phyloP scores from a whole-genome alignment of 306 rosid genomes.

The apple (Malus domestica) region ASM211411v1 NC_041794.1:4989501-4990000 shows the following conservation, averaged over 20 bases:
- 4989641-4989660: slow-evolving; percentile 76
- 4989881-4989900: slow-evolving; percentile 8
- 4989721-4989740: slow-evolving; percentile 8
- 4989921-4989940: slow-evolving; percentile 34
- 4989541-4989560: background rate
- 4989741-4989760: slow-evolving; percentile 1
- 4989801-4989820: slow-evolving; percentile 1
- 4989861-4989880: slow-evolving; percentile 22
- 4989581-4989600: slow-evolving; percentile 59
- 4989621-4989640: slow-evolving; percentile 97
- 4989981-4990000: background rate
- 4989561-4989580: slow-evolving; percentile 71
- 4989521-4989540: background rate
- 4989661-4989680: slow-evolving; percentile 96
- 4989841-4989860: slow-evolving; percentile 52
- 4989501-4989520: background rate
- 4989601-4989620: slow-evolving; percentile 68
- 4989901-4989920: slow-evolving; percentile 21
- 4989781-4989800: background rate
- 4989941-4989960: slow-evolving; percentile 9
- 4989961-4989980: slow-evolving; percentile 20
- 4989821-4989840: slow-evolving; percentile 78
- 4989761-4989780: background rate
- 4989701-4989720: slow-evolving; percentile 19
- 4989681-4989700: slow-evolving; percentile 96